Evolutionary conservation across 73 alveolate genomes (phyloP).

Genomic region (Paramecium tetraurelia): DNA sequence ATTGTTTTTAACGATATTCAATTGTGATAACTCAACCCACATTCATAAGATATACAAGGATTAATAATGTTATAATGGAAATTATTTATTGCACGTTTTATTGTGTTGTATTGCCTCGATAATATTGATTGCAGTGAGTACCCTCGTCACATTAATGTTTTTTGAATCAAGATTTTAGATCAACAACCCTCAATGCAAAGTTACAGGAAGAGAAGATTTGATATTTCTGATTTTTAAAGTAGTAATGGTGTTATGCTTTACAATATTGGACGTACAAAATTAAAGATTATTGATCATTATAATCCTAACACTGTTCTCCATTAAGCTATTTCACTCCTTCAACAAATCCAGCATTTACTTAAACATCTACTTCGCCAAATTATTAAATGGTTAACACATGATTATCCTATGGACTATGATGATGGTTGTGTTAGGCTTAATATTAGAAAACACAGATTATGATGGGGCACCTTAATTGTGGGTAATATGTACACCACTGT

Average conservation of each 20-base stretch:
- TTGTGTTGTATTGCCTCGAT: slow-evolving; percentile 18
- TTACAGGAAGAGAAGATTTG: slow-evolving; percentile 57
- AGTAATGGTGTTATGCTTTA: background rate
- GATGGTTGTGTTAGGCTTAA: slow-evolving; percentile 50
- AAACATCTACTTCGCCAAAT: background rate
- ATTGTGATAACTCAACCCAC: slow-evolving; percentile 35
- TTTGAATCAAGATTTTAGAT: slow-evolving; percentile 36
- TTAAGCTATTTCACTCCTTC: background rate
- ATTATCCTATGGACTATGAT: slow-evolving; percentile 50
- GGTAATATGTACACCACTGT: slow-evolving; percentile 49
- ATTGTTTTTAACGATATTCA: background rate
- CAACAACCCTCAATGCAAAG: slow-evolving; percentile 24
- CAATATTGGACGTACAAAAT: background rate
- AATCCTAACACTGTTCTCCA: background rate
- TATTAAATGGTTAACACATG: slow-evolving; percentile 39
- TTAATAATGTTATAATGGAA: slow-evolving; percentile 47
- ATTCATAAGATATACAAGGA: slow-evolving; percentile 34
- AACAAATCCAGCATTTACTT: background rate
- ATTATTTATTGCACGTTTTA: slow-evolving; percentile 50
- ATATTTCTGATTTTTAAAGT: background rate
- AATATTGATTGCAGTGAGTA: background rate
- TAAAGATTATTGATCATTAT: background rate
- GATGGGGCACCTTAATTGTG: slow-evolving; percentile 55
- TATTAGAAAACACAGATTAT: slow-evolving; percentile 42
- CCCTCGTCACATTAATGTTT: slow-evolving; percentile 10